Evolutionary conservation across 2,329 filamentous ascomycete species (phyloP), one percentile per base, ranked within the genome.

Genomic region (Calonectria fujianensis): DNA sequence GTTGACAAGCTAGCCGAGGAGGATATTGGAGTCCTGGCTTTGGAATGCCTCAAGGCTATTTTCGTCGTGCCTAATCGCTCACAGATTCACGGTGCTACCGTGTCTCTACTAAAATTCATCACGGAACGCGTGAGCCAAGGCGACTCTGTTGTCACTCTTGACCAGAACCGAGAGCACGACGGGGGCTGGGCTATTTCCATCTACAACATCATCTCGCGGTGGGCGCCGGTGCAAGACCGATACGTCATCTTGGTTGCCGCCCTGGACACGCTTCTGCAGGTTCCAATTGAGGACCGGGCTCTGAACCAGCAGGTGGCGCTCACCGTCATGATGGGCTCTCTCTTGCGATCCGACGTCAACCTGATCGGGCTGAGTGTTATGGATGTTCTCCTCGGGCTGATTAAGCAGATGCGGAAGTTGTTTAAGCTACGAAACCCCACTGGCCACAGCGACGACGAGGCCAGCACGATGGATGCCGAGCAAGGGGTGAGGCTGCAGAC

Each of bases 361-460:
- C 90, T 98, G 82, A 98, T 99, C 75, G 97, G 97, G 1, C 88
- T 99, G 59, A 98, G 96, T 83, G 94, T 98, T 68, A 98, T 98
- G 93, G 97, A 99, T 83, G 93, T 98, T 24, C 88, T 98, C 35
- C 89, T 98, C 18, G 94, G 95, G 2, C 89, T 99, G 18, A 91
- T 98, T 76, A 93, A 95, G 77, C 95, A 98, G 82, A 94, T 96
- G 82, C 91, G 95, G 78, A 90, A 93, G 80, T 87, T 98, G 11
- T 89, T 98, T 18, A 94, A 95, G 80, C 89, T 95, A 74, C 87
- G 87, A 10, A 86, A 85, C 20, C 85, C 86, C 39, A 76, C 79
- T 24, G 81, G 77, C 74, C 81, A 81, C 27, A 83, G 82, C 31
- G 82, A 82, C 31, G 85, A 85, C 35, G 85, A 85, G 51, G 82